Conservation (phyloP, 306 rosid species). For the Styphnolobium japonicum region DNA sequence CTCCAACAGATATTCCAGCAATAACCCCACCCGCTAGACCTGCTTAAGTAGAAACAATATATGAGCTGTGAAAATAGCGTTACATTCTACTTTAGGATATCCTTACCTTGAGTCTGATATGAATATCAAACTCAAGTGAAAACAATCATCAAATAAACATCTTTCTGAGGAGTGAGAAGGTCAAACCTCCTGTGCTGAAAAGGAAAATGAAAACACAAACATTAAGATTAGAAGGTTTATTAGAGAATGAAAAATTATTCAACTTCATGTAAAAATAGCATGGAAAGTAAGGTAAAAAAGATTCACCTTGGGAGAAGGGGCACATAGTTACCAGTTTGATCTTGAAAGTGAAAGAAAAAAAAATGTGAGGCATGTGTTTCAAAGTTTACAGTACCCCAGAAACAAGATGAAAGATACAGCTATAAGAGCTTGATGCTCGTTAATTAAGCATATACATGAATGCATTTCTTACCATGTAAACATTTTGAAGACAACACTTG, state of each 20-base stretch:
- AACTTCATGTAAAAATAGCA: neutral
- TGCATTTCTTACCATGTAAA: neutral
- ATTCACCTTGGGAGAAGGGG: slow-evolving; percentile 48
- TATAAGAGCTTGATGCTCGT: neutral
- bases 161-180: slow-evolving; percentile 27
- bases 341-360: slow-evolving; percentile 44
- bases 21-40: slow-evolving; percentile 49
- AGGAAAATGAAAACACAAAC: neutral
- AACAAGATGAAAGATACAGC: neutral
- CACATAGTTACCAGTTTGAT: slow-evolving; percentile 36
- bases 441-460: neutral
- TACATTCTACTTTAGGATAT: neutral
- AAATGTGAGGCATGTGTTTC: neutral
- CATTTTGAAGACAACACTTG: neutral
- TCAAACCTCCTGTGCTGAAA: slow-evolving; percentile 50
- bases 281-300: neutral
- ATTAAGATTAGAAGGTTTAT: neutral
- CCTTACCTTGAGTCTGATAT: neutral
- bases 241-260: neutral
- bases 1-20: slow-evolving; percentile 61
- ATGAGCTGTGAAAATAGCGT: slow-evolving; percentile 23
- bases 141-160: slow-evolving; percentile 12
- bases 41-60: slow-evolving; percentile 38
- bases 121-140: slow-evolving; percentile 18
- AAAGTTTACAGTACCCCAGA: neutral